Conservation (phyloP, 2,329 filamentous ascomycete genomes). For the Podosphaera leucotricha region DNA sequence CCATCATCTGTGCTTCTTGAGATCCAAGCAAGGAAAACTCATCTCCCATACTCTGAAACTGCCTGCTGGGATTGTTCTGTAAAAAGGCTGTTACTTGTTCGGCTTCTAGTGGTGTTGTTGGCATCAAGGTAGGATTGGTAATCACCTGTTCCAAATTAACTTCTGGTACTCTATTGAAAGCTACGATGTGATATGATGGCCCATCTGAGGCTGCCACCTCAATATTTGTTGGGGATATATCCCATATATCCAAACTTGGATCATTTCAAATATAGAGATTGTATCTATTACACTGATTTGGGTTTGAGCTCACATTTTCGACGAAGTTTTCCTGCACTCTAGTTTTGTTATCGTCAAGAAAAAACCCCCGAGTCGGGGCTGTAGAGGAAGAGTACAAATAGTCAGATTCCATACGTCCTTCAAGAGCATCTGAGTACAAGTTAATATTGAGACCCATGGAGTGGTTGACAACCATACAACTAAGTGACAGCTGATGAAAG, state of each 20-base stretch:
- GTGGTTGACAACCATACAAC: constrained; percentile 28
- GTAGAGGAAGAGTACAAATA: constrained; percentile 28
- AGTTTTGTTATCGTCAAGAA: constrained; percentile 38
- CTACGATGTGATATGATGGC: constrained; percentile 16
- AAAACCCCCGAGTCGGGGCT: constrained; percentile 36
- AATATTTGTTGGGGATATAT: constrained; percentile 40
- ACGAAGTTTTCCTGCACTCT: constrained; percentile 35
- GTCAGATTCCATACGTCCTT: constrained; percentile 20
- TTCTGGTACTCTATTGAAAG: constrained; percentile 4
- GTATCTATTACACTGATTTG: constrained; percentile 26
- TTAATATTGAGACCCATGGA: constrained; percentile 1
- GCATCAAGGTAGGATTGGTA: constrained; percentile 5
- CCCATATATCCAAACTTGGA: constrained; percentile 26
- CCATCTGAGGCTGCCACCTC: constrained; percentile 41
- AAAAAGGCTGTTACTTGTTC: constrained; percentile 32
- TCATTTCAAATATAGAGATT: constrained; percentile 16
- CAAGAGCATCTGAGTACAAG: constrained; percentile 20
- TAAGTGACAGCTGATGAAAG: constrained; percentile 35
- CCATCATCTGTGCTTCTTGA: constrained; percentile 4
- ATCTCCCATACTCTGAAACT: constrained; percentile 13
- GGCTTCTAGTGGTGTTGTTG: constrained; percentile 25
- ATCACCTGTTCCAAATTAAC: constrained; percentile 8
- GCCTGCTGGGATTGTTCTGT: constrained; percentile 19
- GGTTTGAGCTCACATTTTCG: constrained; percentile 26
- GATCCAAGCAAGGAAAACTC: constrained; percentile 6